These are phyloP conservation scores for Mrakia hoshinonis DNA, from an alignment of 768 basidiomycete species.

Conservation along the genomic window DNA sequence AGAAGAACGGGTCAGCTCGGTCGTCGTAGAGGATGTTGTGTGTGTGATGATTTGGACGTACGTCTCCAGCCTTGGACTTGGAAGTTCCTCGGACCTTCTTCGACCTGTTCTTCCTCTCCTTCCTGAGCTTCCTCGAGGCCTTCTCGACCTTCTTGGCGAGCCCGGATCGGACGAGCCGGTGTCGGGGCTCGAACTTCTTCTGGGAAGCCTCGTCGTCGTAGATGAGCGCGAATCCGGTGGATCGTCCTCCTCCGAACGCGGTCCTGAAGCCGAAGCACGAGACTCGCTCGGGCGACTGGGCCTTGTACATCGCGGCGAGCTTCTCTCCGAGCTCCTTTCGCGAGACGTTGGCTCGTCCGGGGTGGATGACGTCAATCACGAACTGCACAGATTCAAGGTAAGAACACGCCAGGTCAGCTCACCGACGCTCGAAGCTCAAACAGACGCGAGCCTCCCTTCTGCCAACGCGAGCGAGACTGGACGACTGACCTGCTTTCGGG, in stretches of 20 bases:
- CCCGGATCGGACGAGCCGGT: conserved; percentile 71
- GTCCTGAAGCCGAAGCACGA: conserved; percentile 76
- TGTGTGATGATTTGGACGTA: background rate
- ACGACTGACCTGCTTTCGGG: conserved; percentile 82
- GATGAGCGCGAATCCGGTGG: conserved; percentile 93
- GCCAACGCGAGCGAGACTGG: background rate
- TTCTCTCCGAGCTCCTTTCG: conserved; percentile 85
- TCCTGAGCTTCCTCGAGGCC: conserved; percentile 92
- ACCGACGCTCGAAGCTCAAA: background rate
- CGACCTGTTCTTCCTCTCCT: conserved; percentile 97
- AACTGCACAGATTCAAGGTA: background rate
- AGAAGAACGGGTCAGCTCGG: background rate
- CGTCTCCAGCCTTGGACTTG: conserved; percentile 70
- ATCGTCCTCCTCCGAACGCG: conserved; percentile 88
- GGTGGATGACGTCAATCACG: conserved; percentile 73
- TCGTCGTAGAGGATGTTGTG: too few relatives aligned
- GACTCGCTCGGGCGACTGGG: conserved; percentile 69
- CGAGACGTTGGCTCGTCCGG: conserved; percentile 87
- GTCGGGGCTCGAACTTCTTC: conserved; percentile 93
- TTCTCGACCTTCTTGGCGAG: conserved; percentile 68
- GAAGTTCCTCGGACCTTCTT: conserved; percentile 99
- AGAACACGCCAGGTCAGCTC: conserved; percentile 46
- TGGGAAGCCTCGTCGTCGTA: conserved; percentile 93
- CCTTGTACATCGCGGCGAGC: conserved; percentile 86
- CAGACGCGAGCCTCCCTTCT: background rate